Evolutionary conservation across 2,329 filamentous ascomycete genomes (phyloP).

Genomic region (Gliomastix tumulicola): DNA sequence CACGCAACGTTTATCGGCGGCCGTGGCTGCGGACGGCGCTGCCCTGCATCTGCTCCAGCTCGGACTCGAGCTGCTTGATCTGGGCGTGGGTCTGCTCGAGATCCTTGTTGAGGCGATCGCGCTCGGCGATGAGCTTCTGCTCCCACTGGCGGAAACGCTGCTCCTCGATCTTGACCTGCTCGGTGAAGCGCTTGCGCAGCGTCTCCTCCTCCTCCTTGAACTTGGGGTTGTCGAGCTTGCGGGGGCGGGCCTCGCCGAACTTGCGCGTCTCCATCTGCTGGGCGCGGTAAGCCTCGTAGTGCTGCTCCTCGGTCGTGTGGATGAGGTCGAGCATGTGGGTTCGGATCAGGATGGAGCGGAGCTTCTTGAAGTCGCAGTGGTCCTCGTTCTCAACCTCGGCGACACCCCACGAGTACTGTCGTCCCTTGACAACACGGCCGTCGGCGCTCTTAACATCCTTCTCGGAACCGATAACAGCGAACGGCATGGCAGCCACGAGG

Average conservation of each 20-base stretch:
- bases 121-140: slow-evolving; percentile 98
- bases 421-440: slow-evolving; percentile 95
- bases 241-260: slow-evolving; percentile 92
- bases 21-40: slow-evolving; percentile 85
- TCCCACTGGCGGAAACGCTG: slow-evolving; percentile 99
- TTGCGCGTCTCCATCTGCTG: slow-evolving; percentile 99
- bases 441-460: slow-evolving; percentile 98
- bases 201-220: slow-evolving; percentile 99
- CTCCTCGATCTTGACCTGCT: slow-evolving; percentile 99
- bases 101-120: slow-evolving; percentile 99
- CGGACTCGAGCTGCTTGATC: slow-evolving; percentile 86
- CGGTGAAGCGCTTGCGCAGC: slow-evolving; percentile 96
- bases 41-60: slow-evolving; percentile 91
- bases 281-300: slow-evolving; percentile 98
- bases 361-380: slow-evolving; percentile 99
- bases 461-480: slow-evolving; percentile 97
- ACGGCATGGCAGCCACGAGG: slow-evolving; percentile 95
- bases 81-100: slow-evolving; percentile 93
- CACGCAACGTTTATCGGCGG: slow-evolving; percentile 73
- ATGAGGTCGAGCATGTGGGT: slow-evolving; percentile 99
- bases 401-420: slow-evolving; percentile 98
- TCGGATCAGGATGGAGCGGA: slow-evolving; percentile 95
- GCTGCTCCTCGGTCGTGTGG: slow-evolving; percentile 97
- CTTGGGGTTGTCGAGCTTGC: slow-evolving; percentile 99
- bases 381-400: slow-evolving; percentile 99